These are phyloP conservation scores for Vickermania ingenoplastis DNA, from an alignment of 208 protist genomes.

Conservation along the genomic window DNA sequence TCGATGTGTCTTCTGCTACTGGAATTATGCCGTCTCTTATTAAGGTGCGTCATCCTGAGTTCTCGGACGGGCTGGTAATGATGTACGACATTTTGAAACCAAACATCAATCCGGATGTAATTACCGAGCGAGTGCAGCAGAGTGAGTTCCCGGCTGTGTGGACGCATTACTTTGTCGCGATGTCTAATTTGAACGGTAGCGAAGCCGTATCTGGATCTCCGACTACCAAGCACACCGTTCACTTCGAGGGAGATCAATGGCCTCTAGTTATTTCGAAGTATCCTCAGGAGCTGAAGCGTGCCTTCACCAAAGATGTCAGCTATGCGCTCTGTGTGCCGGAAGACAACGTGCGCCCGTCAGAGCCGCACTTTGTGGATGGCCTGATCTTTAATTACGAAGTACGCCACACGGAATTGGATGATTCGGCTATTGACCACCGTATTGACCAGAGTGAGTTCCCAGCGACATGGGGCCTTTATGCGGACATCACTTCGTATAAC, in stretches of 20 bases:
- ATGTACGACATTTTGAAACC: not conserved
- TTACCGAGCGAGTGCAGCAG: not conserved
- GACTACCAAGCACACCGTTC: not conserved
- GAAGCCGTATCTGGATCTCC: not conserved
- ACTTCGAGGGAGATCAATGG: not conserved
- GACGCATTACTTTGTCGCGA: not conserved
- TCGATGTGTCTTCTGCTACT: not conserved
- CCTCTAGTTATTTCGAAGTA: slow-evolving; percentile 1
- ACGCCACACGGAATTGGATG: not conserved
- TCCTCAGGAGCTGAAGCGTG: not conserved
- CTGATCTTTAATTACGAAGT: slow-evolving; percentile 1
- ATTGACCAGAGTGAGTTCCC: not conserved
- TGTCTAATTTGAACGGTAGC: not conserved
- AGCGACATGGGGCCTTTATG: not conserved
- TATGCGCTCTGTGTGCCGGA: not conserved
- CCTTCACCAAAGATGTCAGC: not conserved
- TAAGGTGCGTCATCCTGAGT: not conserved
- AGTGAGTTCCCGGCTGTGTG: not conserved
- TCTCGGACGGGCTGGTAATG: not conserved
- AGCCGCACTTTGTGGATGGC: slow-evolving; percentile 1
- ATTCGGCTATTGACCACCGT: not conserved
- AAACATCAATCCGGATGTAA: not conserved
- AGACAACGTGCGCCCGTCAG: not conserved
- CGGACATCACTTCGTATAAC: not conserved
- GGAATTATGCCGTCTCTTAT: not conserved